These are phyloP conservation scores for Gnetum montanum DNA, from an alignment of 75 land plant genomes.

Conservation along the genomic window DNA sequence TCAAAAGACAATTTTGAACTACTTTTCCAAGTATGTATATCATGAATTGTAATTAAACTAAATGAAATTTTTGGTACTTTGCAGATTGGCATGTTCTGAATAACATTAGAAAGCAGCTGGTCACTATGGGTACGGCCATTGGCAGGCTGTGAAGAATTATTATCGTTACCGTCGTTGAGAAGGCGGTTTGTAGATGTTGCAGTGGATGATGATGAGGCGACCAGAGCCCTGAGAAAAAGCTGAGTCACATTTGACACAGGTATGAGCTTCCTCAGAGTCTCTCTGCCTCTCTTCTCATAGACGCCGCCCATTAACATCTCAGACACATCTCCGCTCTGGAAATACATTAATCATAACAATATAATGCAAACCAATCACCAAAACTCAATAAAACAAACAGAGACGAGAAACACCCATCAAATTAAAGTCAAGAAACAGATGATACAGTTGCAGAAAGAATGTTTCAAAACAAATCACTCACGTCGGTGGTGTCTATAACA, in stretches of 20 bases:
- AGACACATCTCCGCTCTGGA: background rate
- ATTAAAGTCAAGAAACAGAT: background rate
- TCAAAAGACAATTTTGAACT: background rate
- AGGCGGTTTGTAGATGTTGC: no score
- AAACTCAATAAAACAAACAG: background rate
- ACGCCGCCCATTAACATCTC: conserved; percentile 5
- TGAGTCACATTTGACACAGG: conserved; percentile 2
- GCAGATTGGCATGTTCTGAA: background rate
- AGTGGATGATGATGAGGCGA: background rate
- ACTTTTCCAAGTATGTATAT: background rate
- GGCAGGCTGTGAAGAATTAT: no score
- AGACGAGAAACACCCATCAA: background rate
- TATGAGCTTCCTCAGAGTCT: background rate
- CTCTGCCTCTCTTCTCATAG: conserved; percentile 6
- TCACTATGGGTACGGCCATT: no score
- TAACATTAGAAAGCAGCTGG: background rate
- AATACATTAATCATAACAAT: background rate
- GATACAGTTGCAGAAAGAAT: no score
- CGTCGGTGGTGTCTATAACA: conserved; percentile 3
- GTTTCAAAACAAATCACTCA: background rate
- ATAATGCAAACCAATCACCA: no score
- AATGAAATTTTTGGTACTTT: no score
- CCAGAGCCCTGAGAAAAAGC: conserved; percentile 1
- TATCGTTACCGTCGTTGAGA: no score
- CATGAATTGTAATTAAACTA: background rate